Percentiles rank a stretch among this genome's conserved stretches.
These are phyloP conservation scores for Sphaerobolus stellatus DNA, from an alignment of 1,284 basidiomycete species.

Conservation along the genomic window DNA sequence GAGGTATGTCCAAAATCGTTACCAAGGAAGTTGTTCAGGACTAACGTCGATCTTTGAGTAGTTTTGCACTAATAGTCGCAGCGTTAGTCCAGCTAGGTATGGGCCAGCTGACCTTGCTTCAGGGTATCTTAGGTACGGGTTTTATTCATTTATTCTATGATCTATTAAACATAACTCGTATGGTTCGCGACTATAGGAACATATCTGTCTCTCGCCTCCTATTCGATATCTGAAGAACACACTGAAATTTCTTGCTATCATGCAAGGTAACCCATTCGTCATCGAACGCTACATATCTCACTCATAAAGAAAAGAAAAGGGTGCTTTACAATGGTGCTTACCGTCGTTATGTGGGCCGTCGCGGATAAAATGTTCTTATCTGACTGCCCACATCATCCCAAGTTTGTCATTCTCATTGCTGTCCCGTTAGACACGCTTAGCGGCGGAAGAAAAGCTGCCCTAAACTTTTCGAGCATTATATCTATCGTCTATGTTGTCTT, in stretches of 20 bases:
- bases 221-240: too few species aligned
- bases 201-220: too few species aligned
- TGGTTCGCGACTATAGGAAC: too few species aligned
- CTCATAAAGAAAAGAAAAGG: too few species aligned
- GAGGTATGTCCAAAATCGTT: conserved; percentile 14
- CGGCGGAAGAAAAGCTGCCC: conserved; percentile 31
- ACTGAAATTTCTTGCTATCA: too few species aligned
- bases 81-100: conserved; percentile 18
- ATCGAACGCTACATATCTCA: too few species aligned
- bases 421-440: conserved; percentile 29
- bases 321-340: conserved; percentile 7
- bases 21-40: too few species aligned
- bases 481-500: conserved; percentile 31
- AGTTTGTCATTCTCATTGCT: conserved; percentile 35
- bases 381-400: conserved; percentile 28
- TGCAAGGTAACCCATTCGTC: too few species aligned
- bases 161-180: too few species aligned
- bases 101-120: background rate
- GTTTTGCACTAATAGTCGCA: conserved; percentile 39
- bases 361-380: conserved; percentile 23
- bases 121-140: conserved; percentile 6
- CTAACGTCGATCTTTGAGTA: background rate
- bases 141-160: too few species aligned
- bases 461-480: conserved; percentile 33
- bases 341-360: conserved; percentile 16